These are phyloP conservation scores for Kwoniella shandongensis DNA, from an alignment of 768 basidiomycete species.

Conservation along the genomic window DNA sequence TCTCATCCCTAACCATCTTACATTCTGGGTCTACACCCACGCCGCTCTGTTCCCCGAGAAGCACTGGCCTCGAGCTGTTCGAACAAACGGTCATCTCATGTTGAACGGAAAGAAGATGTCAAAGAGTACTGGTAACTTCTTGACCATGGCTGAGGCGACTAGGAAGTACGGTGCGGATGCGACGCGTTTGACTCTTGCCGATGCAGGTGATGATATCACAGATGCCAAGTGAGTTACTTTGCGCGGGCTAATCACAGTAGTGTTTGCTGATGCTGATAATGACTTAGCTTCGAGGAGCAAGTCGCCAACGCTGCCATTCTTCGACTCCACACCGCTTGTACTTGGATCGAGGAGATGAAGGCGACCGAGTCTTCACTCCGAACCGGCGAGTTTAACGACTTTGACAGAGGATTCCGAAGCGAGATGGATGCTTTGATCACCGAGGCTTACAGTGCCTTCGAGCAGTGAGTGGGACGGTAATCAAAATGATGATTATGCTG, in stretches of 20 bases:
- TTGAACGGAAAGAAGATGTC: constrained; percentile 99
- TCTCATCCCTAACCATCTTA: constrained; percentile 89
- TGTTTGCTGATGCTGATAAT: constrained; percentile 12
- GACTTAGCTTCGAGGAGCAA: constrained; percentile 80
- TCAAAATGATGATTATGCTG: constrained; percentile 4
- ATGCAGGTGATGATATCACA: constrained; percentile 95
- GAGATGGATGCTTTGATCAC: constrained; percentile 85
- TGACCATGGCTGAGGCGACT: constrained; percentile 84
- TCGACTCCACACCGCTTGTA: constrained; percentile 81
- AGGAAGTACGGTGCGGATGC: constrained; percentile 97
- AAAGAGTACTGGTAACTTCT: constrained; percentile 91
- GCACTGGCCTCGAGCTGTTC: constrained; percentile 86
- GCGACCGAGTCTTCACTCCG: constrained; percentile 63
- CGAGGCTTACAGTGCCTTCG: constrained; percentile 75
- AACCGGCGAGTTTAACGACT: constrained; percentile 66
- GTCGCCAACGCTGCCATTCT: constrained; percentile 95
- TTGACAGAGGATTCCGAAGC: constrained; percentile 85
- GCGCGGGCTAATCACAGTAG: too few relatives aligned
- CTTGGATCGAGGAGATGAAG: constrained; percentile 88
- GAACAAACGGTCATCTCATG: constrained; percentile 94
- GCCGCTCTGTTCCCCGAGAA: constrained; percentile 85
- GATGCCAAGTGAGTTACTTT: constrained; percentile 71
- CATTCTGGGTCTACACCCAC: constrained; percentile 92
- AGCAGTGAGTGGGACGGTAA: constrained; percentile 61
- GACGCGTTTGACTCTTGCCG: constrained; percentile 84